A percentile compares a stretch with the other conserved stretches of the same genome.
phyloP scores from a whole-genome alignment of 139 green algal genomes.

The Volvox africanus region DNA sequence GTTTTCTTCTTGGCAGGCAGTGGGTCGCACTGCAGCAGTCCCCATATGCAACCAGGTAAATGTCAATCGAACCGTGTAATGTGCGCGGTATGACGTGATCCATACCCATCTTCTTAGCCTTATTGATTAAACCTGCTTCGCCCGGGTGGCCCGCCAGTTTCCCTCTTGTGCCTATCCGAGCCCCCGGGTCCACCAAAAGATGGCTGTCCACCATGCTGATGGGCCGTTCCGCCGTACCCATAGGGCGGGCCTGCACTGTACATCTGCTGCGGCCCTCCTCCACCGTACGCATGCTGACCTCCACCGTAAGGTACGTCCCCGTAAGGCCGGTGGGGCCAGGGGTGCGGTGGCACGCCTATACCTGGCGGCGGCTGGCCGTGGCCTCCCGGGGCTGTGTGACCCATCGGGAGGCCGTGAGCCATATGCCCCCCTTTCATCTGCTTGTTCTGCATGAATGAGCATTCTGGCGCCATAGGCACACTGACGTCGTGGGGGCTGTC shows the following conservation, averaged over 20 bases:
- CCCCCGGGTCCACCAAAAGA: no score
- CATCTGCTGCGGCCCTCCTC: background rate
- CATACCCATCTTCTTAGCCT: no score
- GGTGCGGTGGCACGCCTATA: background rate
- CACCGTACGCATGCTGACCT: background rate
- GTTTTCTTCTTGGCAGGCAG: no score
- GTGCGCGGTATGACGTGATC: no score
- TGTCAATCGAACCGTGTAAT: no score
- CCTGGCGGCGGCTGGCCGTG: background rate
- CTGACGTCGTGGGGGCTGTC: background rate
- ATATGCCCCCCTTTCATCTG: background rate
- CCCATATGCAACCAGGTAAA: no score
- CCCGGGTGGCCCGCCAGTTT: no score
- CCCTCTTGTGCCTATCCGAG: no score
- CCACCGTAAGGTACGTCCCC: background rate
- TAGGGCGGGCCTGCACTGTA: background rate
- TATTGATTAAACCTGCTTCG: no score
- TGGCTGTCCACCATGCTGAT: background rate
- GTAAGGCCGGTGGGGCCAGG: background rate
- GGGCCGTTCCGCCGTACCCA: background rate
- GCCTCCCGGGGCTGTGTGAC: background rate
- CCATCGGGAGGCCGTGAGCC: background rate
- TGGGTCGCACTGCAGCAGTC: no score
- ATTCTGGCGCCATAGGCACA: slow-evolving; percentile 36
- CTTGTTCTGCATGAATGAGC: background rate